Conservation (phyloP, 2,329 filamentous ascomycete genomes). For the Albifimbria verrucaria region DNA sequence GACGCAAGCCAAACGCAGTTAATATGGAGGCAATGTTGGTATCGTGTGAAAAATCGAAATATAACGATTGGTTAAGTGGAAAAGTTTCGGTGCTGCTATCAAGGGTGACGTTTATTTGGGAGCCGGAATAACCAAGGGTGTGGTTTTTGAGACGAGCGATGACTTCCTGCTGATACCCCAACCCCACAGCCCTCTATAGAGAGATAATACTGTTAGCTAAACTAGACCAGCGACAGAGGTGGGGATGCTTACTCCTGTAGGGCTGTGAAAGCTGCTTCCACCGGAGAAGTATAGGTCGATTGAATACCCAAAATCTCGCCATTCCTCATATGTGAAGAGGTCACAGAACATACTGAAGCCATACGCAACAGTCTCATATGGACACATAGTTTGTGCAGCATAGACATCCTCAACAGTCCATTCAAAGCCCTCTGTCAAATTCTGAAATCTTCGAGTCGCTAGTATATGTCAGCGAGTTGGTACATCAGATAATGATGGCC, state of each 20-base stretch:
- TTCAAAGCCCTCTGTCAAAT: slow-evolving; percentile 53
- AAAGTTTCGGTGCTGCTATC: slow-evolving; percentile 67
- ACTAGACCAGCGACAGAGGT: neutral
- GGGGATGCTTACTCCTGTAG: slow-evolving; percentile 48
- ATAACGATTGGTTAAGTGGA: slow-evolving; percentile 68
- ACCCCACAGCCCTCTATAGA: slow-evolving; percentile 61
- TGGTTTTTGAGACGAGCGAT: slow-evolving; percentile 68
- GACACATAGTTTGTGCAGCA: slow-evolving; percentile 68
- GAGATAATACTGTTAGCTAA: neutral
- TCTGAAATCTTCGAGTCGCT: slow-evolving; percentile 58
- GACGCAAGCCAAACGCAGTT: slow-evolving; percentile 68
- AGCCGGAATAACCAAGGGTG: slow-evolving; percentile 54
- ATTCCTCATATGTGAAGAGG: slow-evolving; percentile 73
- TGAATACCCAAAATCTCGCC: slow-evolving; percentile 68
- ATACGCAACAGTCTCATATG: slow-evolving; percentile 74
- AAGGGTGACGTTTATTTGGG: slow-evolving; percentile 66
- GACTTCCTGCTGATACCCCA: slow-evolving; percentile 71
- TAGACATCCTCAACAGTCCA: slow-evolving; percentile 65
- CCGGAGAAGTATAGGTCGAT: slow-evolving; percentile 65
- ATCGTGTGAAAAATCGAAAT: slow-evolving; percentile 78
- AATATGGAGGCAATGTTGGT: slow-evolving; percentile 69
- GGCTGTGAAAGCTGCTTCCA: slow-evolving; percentile 59
- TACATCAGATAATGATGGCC: neutral
- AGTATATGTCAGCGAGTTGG: neutral
- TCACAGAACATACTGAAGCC: slow-evolving; percentile 73